These are phyloP conservation scores for Escovopsis sp. DNA, from an alignment of 2,329 filamentous ascomycete genomes.

Conservation along the genomic window DNA sequence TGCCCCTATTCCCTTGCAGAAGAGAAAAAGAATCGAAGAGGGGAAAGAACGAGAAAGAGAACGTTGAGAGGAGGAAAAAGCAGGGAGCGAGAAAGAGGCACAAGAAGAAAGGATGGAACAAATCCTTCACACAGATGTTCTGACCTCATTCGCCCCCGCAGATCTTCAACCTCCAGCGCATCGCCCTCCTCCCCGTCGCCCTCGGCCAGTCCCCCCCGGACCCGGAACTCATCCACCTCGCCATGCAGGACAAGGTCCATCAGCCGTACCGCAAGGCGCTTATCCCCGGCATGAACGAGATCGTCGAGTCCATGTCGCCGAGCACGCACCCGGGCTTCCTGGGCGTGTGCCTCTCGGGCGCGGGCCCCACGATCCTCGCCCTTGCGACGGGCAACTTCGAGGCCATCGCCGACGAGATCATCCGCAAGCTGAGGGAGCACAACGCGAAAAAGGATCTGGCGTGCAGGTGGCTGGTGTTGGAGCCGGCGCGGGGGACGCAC, in stretches of 20 bases:
- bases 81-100: too few species aligned
- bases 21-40: too few species aligned
- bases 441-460: slow-evolving; percentile 46
- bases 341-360: slow-evolving; percentile 88
- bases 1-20: too few species aligned
- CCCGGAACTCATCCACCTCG: slow-evolving; percentile 85
- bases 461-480: slow-evolving; percentile 76
- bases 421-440: slow-evolving; percentile 52
- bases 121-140: too few species aligned
- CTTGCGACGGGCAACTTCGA: slow-evolving; percentile 84
- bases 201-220: slow-evolving; percentile 82
- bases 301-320: slow-evolving; percentile 82
- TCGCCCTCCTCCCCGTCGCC: slow-evolving; percentile 78
- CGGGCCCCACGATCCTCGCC: slow-evolving; percentile 86
- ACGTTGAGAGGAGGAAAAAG: too few species aligned
- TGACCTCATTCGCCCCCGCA: slow-evolving; percentile 13
- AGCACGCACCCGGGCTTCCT: slow-evolving; percentile 73
- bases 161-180: slow-evolving; percentile 86
- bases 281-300: slow-evolving; percentile 81
- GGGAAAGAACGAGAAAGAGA: too few species aligned
- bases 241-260: slow-evolving; percentile 98
- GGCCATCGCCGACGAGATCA: slow-evolving; percentile 65
- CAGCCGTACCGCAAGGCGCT: slow-evolving; percentile 87
- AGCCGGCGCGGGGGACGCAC: slow-evolving; percentile 62
- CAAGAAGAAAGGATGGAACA: too few species aligned